Percentiles rank a stretch among this genome's conserved stretches.
These are phyloP conservation scores for Dendrostoma leiphaemia DNA, from an alignment of 2,329 filamentous ascomycete genomes.

Conservation along the genomic window DNA sequence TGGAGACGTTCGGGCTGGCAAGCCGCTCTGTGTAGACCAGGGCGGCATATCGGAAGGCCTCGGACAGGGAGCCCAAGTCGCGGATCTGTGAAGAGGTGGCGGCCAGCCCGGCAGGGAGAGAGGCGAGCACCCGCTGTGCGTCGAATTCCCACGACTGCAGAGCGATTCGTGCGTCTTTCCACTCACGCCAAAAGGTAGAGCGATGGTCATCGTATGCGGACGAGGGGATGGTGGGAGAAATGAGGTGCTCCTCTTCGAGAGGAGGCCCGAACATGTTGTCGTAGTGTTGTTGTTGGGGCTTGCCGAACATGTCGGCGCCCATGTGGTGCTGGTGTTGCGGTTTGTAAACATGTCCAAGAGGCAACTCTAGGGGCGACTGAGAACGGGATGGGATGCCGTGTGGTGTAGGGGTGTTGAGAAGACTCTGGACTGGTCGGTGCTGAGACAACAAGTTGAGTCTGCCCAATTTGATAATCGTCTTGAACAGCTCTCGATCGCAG, in stretches of 20 bases:
- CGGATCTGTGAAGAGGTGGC: conserved; percentile 59
- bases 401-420: conserved; percentile 22
- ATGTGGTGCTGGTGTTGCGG: conserved; percentile 29
- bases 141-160: conserved; percentile 83
- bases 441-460: conserved; percentile 83
- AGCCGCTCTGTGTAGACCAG: conserved; percentile 88
- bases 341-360: conserved; percentile 42
- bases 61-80: conserved; percentile 79
- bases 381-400: conserved; percentile 28
- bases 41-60: conserved; percentile 86
- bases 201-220: conserved; percentile 57
- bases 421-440: conserved; percentile 51
- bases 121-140: conserved; percentile 46
- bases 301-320: conserved; percentile 26
- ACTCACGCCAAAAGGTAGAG: conserved; percentile 78
- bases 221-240: conserved; percentile 40
- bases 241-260: conserved; percentile 54
- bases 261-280: conserved; percentile 63
- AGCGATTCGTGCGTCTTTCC: conserved; percentile 73
- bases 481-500: conserved; percentile 84
- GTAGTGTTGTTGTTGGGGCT: conserved; percentile 50
- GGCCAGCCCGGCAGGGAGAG: conserved; percentile 39
- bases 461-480: conserved; percentile 78
- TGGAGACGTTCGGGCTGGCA: conserved; percentile 71
- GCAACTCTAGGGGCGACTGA: conserved; percentile 40